Conservation (phyloP, 2,329 filamentous ascomycete genomes). For the Karstenula rhodostoma region DNA sequence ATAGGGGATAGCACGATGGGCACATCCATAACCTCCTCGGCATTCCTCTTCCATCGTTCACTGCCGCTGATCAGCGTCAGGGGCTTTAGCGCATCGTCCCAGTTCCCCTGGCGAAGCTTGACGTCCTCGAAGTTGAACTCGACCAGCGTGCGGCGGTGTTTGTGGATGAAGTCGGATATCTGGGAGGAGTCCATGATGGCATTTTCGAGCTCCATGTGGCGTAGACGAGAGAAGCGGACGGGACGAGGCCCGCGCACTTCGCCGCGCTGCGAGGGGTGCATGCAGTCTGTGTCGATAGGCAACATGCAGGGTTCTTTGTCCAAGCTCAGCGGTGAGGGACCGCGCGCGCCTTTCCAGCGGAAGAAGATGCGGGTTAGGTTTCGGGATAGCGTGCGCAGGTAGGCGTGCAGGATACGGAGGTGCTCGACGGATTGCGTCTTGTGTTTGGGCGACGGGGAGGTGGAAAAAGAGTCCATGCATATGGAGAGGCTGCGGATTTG, state of each 20-base stretch:
- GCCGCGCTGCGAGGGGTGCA: constrained; percentile 44
- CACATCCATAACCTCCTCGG: constrained; percentile 53
- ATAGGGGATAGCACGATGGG: constrained; percentile 48
- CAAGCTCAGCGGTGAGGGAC: constrained; percentile 76
- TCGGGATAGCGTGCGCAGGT: constrained; percentile 74
- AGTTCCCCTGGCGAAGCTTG: constrained; percentile 73
- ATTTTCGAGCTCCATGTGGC: constrained; percentile 76
- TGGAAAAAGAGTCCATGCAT: constrained; percentile 71
- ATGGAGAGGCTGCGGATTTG: constrained; percentile 79
- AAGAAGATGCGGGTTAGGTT: constrained; percentile 76
- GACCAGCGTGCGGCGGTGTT: constrained; percentile 72
- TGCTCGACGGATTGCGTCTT: constrained; percentile 72
- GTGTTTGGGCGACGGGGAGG: constrained; percentile 57
- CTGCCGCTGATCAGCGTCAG: constrained; percentile 60
- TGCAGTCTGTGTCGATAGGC: constrained; percentile 52
- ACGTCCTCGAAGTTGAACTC: constrained; percentile 86
- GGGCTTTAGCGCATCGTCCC: constrained; percentile 83
- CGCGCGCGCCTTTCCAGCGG: constrained; percentile 76
- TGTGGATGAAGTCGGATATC: constrained; percentile 71
- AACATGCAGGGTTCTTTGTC: constrained; percentile 75
- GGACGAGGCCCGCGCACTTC: constrained; percentile 50
- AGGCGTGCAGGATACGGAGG: constrained; percentile 74
- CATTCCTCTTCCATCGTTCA: constrained; percentile 53
- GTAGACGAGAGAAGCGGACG: constrained; percentile 71
- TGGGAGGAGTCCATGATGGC: constrained; percentile 74